A percentile compares a stretch with the other conserved stretches of the same genome.
These are phyloP conservation scores for Ploettnerulaceae sp. DNA, from an alignment of 2,329 filamentous ascomycete genomes.

Conservation along the genomic window DNA sequence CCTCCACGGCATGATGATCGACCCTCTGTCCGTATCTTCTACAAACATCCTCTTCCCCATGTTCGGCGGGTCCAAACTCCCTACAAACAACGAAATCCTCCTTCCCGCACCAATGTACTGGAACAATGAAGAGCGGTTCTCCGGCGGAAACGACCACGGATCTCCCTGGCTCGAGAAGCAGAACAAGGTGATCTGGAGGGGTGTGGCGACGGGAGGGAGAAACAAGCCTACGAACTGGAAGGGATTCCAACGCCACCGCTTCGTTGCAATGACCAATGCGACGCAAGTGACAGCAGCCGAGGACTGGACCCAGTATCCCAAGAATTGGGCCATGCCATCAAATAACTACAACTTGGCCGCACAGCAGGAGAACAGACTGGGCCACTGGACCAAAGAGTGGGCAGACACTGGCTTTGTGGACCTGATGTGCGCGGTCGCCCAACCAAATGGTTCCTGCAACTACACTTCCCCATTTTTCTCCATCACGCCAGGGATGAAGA, in stretches of 20 bases:
- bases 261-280: conserved; percentile 50
- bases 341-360: conserved; percentile 42
- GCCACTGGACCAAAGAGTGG: conserved; percentile 31
- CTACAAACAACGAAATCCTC: conserved; percentile 59
- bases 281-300: conserved; percentile 35
- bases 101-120: conserved; percentile 63
- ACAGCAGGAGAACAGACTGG: conserved; percentile 41
- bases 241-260: conserved; percentile 52
- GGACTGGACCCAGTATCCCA: conserved; percentile 34
- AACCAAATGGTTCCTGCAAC: conserved; percentile 41
- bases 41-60: conserved; percentile 53
- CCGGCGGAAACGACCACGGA: conserved; percentile 45
- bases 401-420: conserved; percentile 37
- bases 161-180: conserved; percentile 53
- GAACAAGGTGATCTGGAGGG: conserved; percentile 56
- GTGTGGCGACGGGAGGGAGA: conserved; percentile 57
- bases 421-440: conserved; percentile 42
- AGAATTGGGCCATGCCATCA: conserved; percentile 52
- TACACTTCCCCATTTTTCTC: conserved; percentile 40
- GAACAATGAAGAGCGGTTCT: conserved; percentile 53
- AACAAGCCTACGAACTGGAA: conserved; percentile 45
- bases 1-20: conserved; percentile 49
- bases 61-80: conserved; percentile 58
- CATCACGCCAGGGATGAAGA: conserved; percentile 45
- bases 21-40: conserved; percentile 46